Base-by-base conservation (phyloP, 169 alveolate species). In the Eimeria zaria region DNA sequence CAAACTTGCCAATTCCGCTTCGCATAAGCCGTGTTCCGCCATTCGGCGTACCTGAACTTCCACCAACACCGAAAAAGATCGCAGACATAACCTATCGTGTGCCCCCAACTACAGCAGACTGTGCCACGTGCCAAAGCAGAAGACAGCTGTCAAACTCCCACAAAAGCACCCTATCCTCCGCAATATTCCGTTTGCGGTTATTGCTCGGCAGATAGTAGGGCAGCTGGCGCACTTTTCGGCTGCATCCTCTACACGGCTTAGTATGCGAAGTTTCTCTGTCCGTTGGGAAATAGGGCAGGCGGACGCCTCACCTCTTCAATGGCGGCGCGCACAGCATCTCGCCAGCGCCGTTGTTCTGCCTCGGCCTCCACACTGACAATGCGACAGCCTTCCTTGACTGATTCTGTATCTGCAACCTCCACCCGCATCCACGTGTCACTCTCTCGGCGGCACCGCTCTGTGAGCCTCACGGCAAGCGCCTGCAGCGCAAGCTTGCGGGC, bases 301-400 rank as follows among this genome's bases (percentile, higher is more conserved):
- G 20, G 69, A 20, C 0, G 2, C 51, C 95, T 27, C 58, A 88
- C 95, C 95, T 88, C 95, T 36, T 88, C 85, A 46, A 88, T 73
- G 67, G 95, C 95, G 53, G 67, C 85, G 60, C 84, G 53, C 33
- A 88, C 84, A 67, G 95, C 95, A 12, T 88, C 95, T 24, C 84
- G 85, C 95, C 95, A 88, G 51, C 96, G 41, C 36, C 51, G 1
- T 51, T 80, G 96, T 8, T 80, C 89, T 9, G 93, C 83, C 93
- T 93, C 93, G 12, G 91, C 95, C 73, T 87, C 95, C 39, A 95
- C 85, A 39, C 81, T 48, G 30, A 84, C 76, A 30, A 95, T 91
- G 44, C 97, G 78, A 73, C 97, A 95, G 33, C 95, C 97, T 73
- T 87, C 97, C 60, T 85, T 74, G n/a, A 95, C 85, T 73, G 94